Base-by-base conservation (phyloP, 73 alveolate species). In the Paraurostyla sp. region DNA sequence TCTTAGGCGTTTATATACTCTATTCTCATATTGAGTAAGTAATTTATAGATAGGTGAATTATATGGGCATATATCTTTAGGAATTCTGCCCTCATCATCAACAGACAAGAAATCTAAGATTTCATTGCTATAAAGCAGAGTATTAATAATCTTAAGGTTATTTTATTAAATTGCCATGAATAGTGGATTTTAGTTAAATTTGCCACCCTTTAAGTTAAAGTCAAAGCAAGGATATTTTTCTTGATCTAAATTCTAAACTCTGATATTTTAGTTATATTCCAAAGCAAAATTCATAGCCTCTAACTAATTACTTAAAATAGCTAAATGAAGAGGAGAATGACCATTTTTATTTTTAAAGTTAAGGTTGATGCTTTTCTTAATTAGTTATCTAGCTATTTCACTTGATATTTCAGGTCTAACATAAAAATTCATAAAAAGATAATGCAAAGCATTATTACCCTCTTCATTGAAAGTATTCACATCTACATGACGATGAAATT, bases 21-120 rank as follows among this genome's bases (percentile, higher is more conserved):
- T 65, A 9, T 13, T 2, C 38, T 65, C 82, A 65, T 65, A 65
- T 40, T 65, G 18, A 16, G 27, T 0, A 0, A 81, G 29, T 2
- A 81, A 15, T 38, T 81, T 81, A 57, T 57, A 57, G 6, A 57
- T 65, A 45, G 91, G 91, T 0, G 91, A 81, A 49, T 57, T 81
- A 57, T 81, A 81, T 0, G 91, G 91, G 40, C 91, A 81, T 16
- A 81, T 42, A 25, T 81, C 91, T 32, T 81, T 57, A 4, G 83
- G 51, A 3, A 52, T 45, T 46, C 76, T 81, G 20, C 82, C 81
- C 59, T 73, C 87, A 50, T 45, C 68, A 33, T 73, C 87, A 23
- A 45, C 56, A 11, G 43, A 36, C 69, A 45, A 3, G 23, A 73
- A 48, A 33, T 73, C 35, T 22, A 50, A 2, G 9, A 13, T 32